Percentiles rank a stretch among this genome's conserved stretches.
Conservation (phyloP, 257 asterid species). For the Eucommia ulmoides region DNA sequence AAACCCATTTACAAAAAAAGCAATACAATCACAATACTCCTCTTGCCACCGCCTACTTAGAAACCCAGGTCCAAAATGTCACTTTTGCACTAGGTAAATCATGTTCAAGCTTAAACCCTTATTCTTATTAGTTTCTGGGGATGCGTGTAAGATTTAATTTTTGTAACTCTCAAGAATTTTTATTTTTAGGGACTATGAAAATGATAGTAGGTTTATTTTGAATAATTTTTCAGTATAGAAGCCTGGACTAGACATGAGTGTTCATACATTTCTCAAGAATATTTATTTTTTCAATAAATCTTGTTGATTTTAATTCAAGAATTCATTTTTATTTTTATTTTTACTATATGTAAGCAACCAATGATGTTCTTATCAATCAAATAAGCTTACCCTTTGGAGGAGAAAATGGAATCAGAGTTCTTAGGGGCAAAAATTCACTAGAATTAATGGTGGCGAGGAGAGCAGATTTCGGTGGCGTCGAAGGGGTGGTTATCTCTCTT, state of each 20-base stretch:
- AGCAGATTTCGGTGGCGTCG: conserved; percentile 91
- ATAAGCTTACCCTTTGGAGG: conserved; percentile 11
- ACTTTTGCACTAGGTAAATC: conserved; percentile 40
- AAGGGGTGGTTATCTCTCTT: conserved; percentile 58
- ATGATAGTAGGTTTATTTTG: not conserved
- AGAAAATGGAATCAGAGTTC: conserved; percentile 22
- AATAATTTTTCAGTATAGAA: no score
- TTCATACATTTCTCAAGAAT: not conserved
- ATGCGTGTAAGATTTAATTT: conserved; percentile 1
- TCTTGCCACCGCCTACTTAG: conserved; percentile 45
- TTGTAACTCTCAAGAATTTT: not conserved
- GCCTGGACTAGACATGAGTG: not conserved
- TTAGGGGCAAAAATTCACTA: conserved; percentile 17
- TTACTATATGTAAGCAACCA: conserved; percentile 15
- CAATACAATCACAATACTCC: conserved; percentile 19
- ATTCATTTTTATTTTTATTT: not conserved
- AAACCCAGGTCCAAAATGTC: conserved; percentile 29
- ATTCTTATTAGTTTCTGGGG: not conserved
- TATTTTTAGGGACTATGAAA: not conserved
- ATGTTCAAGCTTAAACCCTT: not conserved
- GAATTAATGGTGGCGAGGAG: conserved; percentile 57
- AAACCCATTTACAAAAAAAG: conserved; percentile 40
- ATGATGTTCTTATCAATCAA: conserved; percentile 13
- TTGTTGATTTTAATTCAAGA: not conserved
- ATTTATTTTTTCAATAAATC: not conserved